These are phyloP conservation scores for Boletus edulis DNA, from an alignment of 768 basidiomycete genomes.

Conservation along the genomic window DNA sequence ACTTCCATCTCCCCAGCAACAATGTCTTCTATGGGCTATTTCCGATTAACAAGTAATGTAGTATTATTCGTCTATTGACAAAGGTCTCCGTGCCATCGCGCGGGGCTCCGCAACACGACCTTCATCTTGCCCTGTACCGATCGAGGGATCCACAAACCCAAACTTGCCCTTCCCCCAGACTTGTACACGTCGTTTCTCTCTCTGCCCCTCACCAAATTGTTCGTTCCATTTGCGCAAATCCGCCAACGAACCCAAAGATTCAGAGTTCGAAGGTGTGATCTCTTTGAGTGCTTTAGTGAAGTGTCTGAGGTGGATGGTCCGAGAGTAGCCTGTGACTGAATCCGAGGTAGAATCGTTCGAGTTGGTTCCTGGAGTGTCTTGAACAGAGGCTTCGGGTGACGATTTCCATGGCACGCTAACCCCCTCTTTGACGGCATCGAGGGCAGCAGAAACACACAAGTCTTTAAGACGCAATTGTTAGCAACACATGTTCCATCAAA, in stretches of 20 bases:
- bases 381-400: constrained; percentile 3
- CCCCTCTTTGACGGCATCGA: constrained; percentile 87
- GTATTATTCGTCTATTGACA: constrained; percentile 27
- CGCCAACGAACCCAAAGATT: constrained; percentile 69
- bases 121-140: constrained; percentile 35
- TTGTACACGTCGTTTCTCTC: constrained; percentile 60
- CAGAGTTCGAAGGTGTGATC: constrained; percentile 87
- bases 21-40: constrained; percentile 8
- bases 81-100: constrained; percentile 10
- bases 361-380: background rate
- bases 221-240: constrained; percentile 89
- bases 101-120: constrained; percentile 39
- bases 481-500: background rate
- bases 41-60: constrained; percentile 18
- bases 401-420: constrained; percentile 76
- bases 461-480: constrained; percentile 45
- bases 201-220: constrained; percentile 86
- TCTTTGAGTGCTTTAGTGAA: constrained; percentile 85
- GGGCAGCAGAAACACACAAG: constrained; percentile 87
- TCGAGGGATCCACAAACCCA: constrained; percentile 65
- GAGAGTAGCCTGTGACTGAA: constrained; percentile 17
- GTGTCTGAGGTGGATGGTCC: constrained; percentile 56
- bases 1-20: background rate
- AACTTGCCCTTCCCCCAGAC: constrained; percentile 89
- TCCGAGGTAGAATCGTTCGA: constrained; percentile 8